Evolutionary conservation across 2,329 filamentous ascomycete species (phyloP).

Genomic region (Beauveria medogensis): DNA sequence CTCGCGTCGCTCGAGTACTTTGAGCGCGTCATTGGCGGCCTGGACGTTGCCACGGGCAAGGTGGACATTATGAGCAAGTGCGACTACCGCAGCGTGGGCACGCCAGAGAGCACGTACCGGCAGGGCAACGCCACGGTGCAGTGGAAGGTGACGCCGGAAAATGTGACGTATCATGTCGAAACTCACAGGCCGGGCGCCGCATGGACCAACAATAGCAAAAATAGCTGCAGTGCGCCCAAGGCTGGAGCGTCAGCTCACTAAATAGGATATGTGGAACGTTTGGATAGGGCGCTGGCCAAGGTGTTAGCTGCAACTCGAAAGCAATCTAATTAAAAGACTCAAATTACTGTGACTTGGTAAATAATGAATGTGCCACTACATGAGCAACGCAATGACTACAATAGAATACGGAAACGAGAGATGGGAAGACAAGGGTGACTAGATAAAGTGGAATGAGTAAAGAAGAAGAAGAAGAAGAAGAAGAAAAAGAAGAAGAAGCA

Average conservation of each 20-base stretch:
- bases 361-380: too few relatives aligned
- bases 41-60: slow-evolving; percentile 46
- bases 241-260: neutral
- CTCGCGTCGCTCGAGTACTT: slow-evolving; percentile 49
- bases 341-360: too few relatives aligned
- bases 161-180: neutral
- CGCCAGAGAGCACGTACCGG: neutral
- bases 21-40: slow-evolving; percentile 46
- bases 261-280: too few relatives aligned
- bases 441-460: too few relatives aligned
- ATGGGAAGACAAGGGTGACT: too few relatives aligned
- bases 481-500: too few relatives aligned
- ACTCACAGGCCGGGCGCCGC: neutral
- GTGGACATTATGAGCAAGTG: slow-evolving; percentile 35
- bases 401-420: too few relatives aligned
- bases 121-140: neutral
- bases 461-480: too few relatives aligned
- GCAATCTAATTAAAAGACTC: too few relatives aligned
- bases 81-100: neutral
- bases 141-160: neutral
- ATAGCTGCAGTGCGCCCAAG: neutral
- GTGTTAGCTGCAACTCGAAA: too few relatives aligned
- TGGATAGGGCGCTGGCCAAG: too few relatives aligned
- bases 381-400: too few relatives aligned
- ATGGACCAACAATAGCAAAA: neutral